phyloP scores from a whole-genome alignment of 2,329 filamentous ascomycete genomes.

The Fusarium duplospermum region DNA sequence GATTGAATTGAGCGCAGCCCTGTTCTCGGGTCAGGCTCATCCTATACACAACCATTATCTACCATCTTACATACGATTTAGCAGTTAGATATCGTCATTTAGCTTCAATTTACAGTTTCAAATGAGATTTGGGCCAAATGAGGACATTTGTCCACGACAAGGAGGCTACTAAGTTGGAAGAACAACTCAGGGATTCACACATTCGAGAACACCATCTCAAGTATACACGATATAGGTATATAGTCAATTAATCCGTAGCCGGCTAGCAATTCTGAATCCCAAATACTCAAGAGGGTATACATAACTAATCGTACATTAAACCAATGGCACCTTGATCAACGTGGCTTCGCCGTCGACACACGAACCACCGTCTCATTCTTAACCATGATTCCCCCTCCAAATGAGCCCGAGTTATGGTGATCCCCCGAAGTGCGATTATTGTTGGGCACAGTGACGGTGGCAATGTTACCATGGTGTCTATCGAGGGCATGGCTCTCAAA shows the following conservation, averaged over 20 bases:
- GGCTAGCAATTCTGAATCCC: background rate
- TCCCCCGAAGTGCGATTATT: background rate
- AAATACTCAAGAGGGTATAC: background rate
- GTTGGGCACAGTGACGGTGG: conserved; percentile 2
- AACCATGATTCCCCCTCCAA: conserved; percentile 23
- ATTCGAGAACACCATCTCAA: background rate
- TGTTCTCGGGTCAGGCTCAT: background rate
- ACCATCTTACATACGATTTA: too few species aligned
- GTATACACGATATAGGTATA: background rate
- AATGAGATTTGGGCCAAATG: too few species aligned
- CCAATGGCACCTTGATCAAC: background rate
- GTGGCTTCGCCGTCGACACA: background rate
- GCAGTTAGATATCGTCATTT: too few species aligned
- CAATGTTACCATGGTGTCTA: conserved; percentile 1
- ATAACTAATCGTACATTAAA: background rate
- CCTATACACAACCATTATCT: too few species aligned
- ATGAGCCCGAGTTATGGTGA: background rate
- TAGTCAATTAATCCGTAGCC: background rate
- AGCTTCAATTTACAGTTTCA: too few species aligned
- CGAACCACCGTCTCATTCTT: conserved; percentile 30
- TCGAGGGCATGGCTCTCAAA: conserved; percentile 28
- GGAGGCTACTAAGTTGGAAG: too few species aligned
- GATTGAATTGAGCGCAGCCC: background rate
- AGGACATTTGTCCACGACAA: too few species aligned
- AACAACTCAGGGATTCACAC: background rate